phyloP scores from a whole-genome alignment of 2,329 filamentous ascomycete species.

The Ophiostoma himal-ulmi region DNA sequence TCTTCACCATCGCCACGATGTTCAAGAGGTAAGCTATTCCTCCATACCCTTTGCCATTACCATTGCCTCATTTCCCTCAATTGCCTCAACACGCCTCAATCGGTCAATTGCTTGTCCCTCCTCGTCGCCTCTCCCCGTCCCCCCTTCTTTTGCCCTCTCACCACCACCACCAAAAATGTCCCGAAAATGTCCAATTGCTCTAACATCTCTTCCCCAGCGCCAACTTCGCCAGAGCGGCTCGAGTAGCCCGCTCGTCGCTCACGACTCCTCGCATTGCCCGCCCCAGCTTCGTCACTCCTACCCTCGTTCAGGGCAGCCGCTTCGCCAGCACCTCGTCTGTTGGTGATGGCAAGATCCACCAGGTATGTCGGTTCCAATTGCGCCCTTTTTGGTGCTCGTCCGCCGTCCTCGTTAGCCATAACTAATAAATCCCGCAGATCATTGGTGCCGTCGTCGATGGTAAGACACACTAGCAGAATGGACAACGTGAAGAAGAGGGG shows the following conservation, averaged over 20 bases:
- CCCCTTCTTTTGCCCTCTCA: not conserved
- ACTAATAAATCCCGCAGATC: constrained; percentile 56
- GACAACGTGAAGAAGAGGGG: constrained; percentile 27
- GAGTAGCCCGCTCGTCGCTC: constrained; percentile 57
- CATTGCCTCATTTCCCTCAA: constrained; percentile 10
- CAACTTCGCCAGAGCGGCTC: constrained; percentile 53
- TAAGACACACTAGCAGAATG: constrained; percentile 43
- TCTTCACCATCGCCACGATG: constrained; percentile 53
- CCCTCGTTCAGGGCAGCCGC: constrained; percentile 41
- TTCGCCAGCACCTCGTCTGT: constrained; percentile 54
- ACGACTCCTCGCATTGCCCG: constrained; percentile 50
- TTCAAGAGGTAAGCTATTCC: constrained; percentile 65
- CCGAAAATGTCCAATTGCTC: not conserved
- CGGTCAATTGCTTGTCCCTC: constrained; percentile 24
- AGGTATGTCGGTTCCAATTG: constrained; percentile 42
- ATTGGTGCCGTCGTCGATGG: constrained; percentile 99
- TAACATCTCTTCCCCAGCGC: constrained; percentile 39
- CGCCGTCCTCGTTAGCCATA: constrained; percentile 12
- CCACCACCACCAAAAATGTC: not conserved
- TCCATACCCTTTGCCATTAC: not conserved
- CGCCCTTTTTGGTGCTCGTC: not conserved
- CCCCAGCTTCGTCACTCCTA: constrained; percentile 34
- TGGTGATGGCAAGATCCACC: constrained; percentile 63
- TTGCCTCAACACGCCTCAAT: not conserved
- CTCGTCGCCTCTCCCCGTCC: not conserved